These are phyloP conservation scores for Xanthoconium purpureum DNA, from an alignment of 768 basidiomycete genomes.

Conservation along the genomic window DNA sequence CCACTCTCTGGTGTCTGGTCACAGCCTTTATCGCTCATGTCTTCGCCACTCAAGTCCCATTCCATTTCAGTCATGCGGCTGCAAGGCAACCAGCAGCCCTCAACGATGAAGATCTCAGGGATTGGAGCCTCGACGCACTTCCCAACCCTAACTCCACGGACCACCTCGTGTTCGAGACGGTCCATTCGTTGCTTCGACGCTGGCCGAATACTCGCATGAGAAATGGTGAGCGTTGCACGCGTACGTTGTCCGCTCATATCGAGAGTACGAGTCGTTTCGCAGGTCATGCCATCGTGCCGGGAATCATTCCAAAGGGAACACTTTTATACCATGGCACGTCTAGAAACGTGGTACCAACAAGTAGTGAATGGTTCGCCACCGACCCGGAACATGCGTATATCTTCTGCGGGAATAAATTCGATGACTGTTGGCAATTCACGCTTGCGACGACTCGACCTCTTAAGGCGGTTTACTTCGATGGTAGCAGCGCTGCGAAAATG, in stretches of 20 bases:
- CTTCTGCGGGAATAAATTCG: constrained; percentile 29
- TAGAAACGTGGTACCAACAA: constrained; percentile 16
- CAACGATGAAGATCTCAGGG: too few species aligned
- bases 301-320: constrained; percentile 32
- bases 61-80: not conserved
- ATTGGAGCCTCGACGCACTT: not conserved
- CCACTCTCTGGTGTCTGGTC: not conserved
- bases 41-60: not conserved
- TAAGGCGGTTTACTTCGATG: constrained; percentile 32
- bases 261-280: not conserved
- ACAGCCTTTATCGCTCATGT: not conserved
- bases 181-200: constrained; percentile 32
- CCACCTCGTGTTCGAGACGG: constrained; percentile 24
- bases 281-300: constrained; percentile 26
- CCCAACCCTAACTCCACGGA: constrained; percentile 22
- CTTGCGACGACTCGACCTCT: constrained; percentile 27
- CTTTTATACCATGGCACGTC: constrained; percentile 32
- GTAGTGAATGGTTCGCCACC: constrained; percentile 31
- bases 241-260: not conserved
- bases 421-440: constrained; percentile 32
- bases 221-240: constrained; percentile 26
- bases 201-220: constrained; percentile 44
- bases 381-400: constrained; percentile 37
- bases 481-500: constrained; percentile 7
- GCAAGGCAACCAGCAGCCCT: not conserved